Percentiles rank a stretch among this genome's conserved stretches.
phyloP scores from a whole-genome alignment of 805 yeast species.

The Saturnispora serradocipensis region DNA sequence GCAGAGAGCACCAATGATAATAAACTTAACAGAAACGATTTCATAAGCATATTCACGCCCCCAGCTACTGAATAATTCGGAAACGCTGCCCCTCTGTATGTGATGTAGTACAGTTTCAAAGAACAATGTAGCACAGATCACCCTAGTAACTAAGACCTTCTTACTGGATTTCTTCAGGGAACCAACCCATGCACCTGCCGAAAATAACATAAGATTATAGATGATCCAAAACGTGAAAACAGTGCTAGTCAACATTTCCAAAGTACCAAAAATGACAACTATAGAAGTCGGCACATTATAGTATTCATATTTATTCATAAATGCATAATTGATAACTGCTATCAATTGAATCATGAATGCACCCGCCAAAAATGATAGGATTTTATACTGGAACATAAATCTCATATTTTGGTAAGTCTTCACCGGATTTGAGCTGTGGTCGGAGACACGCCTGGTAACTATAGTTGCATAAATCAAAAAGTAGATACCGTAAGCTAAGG shows the following conservation, averaged over 20 bases:
- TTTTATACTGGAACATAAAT: conserved; percentile 21
- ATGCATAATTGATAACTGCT: conserved; percentile 13
- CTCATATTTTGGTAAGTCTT: conserved; percentile 14
- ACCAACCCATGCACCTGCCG: conserved; percentile 20
- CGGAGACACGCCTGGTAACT: conserved; percentile 9
- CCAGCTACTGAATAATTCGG: background rate
- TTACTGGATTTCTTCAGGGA: conserved; percentile 1
- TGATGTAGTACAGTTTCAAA: background rate
- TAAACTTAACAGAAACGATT: background rate
- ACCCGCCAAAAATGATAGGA: conserved; percentile 15
- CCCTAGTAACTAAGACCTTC: background rate
- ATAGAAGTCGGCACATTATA: conserved; percentile 12
- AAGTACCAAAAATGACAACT: conserved; percentile 16
- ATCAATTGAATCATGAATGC: conserved; percentile 14
- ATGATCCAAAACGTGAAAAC: conserved; percentile 24
- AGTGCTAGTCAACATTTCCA: conserved; percentile 18
- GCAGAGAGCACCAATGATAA: background rate
- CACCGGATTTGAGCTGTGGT: conserved; percentile 14
- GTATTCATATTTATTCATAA: conserved; percentile 23
- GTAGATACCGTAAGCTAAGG: conserved; percentile 14
- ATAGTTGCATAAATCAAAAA: conserved; percentile 12
- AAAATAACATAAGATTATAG: conserved; percentile 24
- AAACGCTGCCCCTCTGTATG: background rate
- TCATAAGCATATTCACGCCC: background rate
- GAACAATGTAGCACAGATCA: background rate